Evolutionary conservation across 2,329 filamentous ascomycete species (phyloP).

Genomic region (Neodidymelliopsis sp.): DNA sequence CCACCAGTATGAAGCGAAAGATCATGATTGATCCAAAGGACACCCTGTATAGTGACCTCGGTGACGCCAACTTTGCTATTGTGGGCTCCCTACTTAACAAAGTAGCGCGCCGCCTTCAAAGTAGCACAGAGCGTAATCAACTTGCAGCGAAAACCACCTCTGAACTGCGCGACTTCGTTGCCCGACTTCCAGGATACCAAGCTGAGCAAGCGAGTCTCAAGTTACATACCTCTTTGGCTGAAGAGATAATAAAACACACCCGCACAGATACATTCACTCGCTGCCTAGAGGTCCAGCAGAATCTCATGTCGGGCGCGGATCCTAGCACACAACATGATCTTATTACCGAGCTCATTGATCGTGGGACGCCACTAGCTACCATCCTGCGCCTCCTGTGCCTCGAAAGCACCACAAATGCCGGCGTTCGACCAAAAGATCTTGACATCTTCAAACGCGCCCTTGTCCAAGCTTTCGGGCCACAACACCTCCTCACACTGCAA

Average conservation of each 20-base stretch:
- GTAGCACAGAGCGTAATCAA: conserved; percentile 87
- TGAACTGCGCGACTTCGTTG: conserved; percentile 94
- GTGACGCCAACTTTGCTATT: conserved; percentile 94
- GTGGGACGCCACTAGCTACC: conserved; percentile 80
- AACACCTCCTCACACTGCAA: conserved; percentile 89
- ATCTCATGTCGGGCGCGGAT: conserved; percentile 88
- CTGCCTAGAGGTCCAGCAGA: conserved; percentile 92
- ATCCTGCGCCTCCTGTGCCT: conserved; percentile 87
- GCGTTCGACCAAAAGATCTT: conserved; percentile 85
- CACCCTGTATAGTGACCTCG: conserved; percentile 83
- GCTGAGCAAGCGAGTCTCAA: conserved; percentile 93
- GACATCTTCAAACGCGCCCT: conserved; percentile 89
- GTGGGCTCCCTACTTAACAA: conserved; percentile 90
- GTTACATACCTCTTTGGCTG: conserved; percentile 87
- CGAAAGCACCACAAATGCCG: conserved; percentile 88
- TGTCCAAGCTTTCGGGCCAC: conserved; percentile 91
- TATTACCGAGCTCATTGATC: conserved; percentile 93
- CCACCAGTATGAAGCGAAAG: conserved; percentile 76
- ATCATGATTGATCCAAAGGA: conserved; percentile 89
- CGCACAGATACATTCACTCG: conserved; percentile 88
- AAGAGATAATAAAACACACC: conserved; percentile 95
- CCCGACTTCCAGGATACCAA: conserved; percentile 89
- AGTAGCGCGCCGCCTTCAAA: conserved; percentile 83
- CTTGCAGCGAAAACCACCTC: conserved; percentile 81
- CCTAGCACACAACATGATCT: conserved; percentile 87